Evolutionary conservation across 2,329 filamentous ascomycete genomes (phyloP), one percentile per base, ranked within the genome.

Genomic region (Colletotrichum liaoningense): DNA sequence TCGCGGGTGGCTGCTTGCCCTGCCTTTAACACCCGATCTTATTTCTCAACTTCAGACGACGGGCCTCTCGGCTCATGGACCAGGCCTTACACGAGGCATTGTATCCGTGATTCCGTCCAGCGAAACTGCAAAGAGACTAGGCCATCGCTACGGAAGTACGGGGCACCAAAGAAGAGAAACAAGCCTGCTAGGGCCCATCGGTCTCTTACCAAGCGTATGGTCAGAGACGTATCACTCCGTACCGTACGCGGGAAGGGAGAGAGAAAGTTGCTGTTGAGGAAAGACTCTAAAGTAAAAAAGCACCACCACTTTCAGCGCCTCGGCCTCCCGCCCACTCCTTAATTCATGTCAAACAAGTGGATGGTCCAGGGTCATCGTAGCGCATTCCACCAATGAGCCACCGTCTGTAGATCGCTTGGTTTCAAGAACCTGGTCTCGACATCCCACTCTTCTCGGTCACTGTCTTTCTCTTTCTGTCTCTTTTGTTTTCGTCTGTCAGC

Each of bases 341-440:
- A 69, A 69, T 72, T 63, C 69, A 72, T 26, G 54, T 64, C 69
- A 72, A 72, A 72, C 69, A 63, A 33, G 69, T 72, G 69, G 66
- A 26, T 54, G 38, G 16, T 16, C 60, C 46, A 26, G 22, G 46
- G 60, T 46, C 52, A 30, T 7, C 26, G 46, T 54, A 22, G 30
- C 22, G 46, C 46, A 35, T 63, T 24, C 28, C 60, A 33, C 60
- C 60, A 63, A 63, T 54, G 30, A 12, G 7, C 49, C 19, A 19
- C 28, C 46, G 42, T 26, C 28, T 24, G 46, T 19, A 54, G 28
- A 19, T 54, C 46, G 24, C 28, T 54, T 42, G 24, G 63, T 65
- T 65, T 65, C 63, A 56, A 26, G 24, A 28, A 49, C 63, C 28
- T 4, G 28, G 49, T 42, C 49, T 35, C 49, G 19, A n/a, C 49